These are phyloP conservation scores for Boechera retrofracta DNA, from an alignment of 345 rosid genomes.

Conservation along the genomic window DNA sequence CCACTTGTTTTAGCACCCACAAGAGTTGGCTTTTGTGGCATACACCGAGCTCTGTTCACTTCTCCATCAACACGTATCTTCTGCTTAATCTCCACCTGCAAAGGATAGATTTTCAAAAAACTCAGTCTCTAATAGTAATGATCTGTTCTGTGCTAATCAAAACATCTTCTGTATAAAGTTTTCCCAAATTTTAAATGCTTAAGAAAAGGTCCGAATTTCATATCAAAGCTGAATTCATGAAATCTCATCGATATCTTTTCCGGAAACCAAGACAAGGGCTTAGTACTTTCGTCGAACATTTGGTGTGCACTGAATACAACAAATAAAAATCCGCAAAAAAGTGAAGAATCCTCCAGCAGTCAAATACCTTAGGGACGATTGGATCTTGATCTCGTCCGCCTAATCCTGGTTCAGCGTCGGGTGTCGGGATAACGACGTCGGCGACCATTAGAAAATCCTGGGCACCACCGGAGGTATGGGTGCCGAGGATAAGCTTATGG, in stretches of 20 bases:
- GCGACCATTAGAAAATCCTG: constrained; percentile 84
- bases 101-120: neutral
- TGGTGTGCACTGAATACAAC: constrained; percentile 34
- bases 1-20: constrained; percentile 86
- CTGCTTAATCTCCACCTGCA: constrained; percentile 78
- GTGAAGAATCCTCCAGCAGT: neutral
- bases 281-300: constrained; percentile 47
- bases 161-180: neutral
- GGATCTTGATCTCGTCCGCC: constrained; percentile 49
- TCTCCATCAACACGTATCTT: constrained; percentile 88
- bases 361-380: constrained; percentile 62
- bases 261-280: no score
- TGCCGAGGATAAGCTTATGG: constrained; percentile 83
- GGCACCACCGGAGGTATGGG: constrained; percentile 79
- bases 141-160: neutral
- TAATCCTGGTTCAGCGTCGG: constrained; percentile 50
- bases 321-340: neutral
- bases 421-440: constrained; percentile 66
- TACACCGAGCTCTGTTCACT: constrained; percentile 87
- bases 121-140: neutral
- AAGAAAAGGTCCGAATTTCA: neutral
- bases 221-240: neutral
- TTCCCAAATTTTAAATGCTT: neutral
- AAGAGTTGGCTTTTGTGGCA: constrained; percentile 80
- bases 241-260: no score